Conservation (phyloP, 2,329 filamentous ascomycete species). For the Fusarium sp. region DNA sequence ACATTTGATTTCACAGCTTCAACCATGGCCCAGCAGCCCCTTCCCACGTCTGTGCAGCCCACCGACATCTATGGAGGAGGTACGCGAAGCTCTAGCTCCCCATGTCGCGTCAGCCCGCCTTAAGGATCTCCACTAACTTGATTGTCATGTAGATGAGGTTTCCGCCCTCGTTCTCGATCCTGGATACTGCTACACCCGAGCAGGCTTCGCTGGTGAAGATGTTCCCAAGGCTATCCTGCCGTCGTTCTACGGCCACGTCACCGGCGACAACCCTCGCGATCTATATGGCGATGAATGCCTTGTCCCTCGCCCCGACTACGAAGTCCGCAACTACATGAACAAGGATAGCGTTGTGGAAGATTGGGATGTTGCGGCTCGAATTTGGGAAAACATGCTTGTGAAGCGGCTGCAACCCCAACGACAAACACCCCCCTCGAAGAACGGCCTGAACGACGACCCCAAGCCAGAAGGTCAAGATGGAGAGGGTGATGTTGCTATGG, state of each 20-base stretch:
- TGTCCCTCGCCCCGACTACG: slow-evolving; percentile 79
- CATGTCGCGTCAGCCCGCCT: slow-evolving; percentile 33
- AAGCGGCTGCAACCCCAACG: slow-evolving; percentile 86
- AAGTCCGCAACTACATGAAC: slow-evolving; percentile 93
- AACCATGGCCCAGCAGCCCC: slow-evolving; percentile 68
- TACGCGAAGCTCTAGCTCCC: slow-evolving; percentile 52
- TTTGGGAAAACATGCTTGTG: slow-evolving; percentile 95
- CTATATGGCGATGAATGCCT: slow-evolving; percentile 94
- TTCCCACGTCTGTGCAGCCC: slow-evolving; percentile 69
- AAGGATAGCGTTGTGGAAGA: slow-evolving; percentile 92
- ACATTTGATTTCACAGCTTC: slow-evolving; percentile 15
- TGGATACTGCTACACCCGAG: slow-evolving; percentile 90
- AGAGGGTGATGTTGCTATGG: slow-evolving; percentile 72
- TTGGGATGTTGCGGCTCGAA: slow-evolving; percentile 89
- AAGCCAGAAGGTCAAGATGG: slow-evolving; percentile 71
- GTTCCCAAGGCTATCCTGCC: slow-evolving; percentile 93
- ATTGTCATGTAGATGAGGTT: slow-evolving; percentile 81
- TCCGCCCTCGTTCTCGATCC: slow-evolving; percentile 97
- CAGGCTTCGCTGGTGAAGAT: slow-evolving; percentile 97
- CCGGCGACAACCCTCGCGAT: slow-evolving; percentile 62
- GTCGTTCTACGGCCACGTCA: slow-evolving; percentile 83
- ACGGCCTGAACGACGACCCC: slow-evolving; percentile 80
- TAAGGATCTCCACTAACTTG: slow-evolving; percentile 38
- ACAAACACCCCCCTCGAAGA: slow-evolving; percentile 77
- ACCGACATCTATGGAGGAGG: slow-evolving; percentile 75